Conservation (phyloP, 2,329 filamentous ascomycete genomes). For the Fusarium setosum region DNA sequence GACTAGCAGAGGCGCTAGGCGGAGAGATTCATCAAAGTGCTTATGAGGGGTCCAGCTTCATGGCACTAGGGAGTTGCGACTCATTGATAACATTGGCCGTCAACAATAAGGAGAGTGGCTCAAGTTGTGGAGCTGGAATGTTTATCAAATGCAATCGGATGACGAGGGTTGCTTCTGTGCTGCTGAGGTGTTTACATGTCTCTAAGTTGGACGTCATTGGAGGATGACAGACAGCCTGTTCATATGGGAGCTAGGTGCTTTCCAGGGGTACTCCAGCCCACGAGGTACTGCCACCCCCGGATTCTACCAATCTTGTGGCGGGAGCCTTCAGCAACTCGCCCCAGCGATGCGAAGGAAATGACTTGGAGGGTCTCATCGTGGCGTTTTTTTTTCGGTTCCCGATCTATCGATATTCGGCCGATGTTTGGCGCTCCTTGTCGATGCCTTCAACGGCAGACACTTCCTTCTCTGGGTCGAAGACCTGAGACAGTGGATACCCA, state of each 20-base stretch:
- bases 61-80: neutral
- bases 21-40: constrained; percentile 15
- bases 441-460: constrained; percentile 10
- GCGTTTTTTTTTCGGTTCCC: constrained; percentile 13
- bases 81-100: neutral
- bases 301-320: constrained; percentile 3
- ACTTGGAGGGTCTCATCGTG: constrained; percentile 15
- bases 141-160: neutral
- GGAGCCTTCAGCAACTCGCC: neutral
- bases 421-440: constrained; percentile 10
- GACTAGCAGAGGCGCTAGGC: constrained; percentile 25
- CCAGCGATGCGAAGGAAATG: neutral
- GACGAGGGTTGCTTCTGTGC: neutral
- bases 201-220: constrained; percentile 1
- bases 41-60: neutral
- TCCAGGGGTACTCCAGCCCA: constrained; percentile 5
- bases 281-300: neutral
- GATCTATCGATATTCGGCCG: constrained; percentile 24
- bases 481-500: constrained; percentile 40
- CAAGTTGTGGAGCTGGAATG: neutral
- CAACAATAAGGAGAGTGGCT: neutral
- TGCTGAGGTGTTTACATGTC: neutral
- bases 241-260: neutral
- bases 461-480: constrained; percentile 30
- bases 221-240: neutral